Conservation (phyloP, 148 eudicot genomes). For the Heliosperma pusillum region DNA sequence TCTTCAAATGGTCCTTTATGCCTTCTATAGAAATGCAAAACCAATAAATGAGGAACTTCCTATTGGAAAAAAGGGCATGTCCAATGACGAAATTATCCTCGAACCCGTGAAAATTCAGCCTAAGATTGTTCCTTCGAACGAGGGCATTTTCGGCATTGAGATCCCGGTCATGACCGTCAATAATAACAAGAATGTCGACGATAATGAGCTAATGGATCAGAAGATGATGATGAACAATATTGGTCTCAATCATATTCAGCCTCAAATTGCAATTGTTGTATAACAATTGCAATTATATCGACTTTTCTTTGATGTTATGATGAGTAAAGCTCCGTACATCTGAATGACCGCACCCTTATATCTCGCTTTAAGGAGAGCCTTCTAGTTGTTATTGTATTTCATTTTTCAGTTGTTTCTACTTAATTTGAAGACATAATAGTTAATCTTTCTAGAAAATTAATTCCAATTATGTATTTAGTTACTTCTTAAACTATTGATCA, state of each 20-base stretch:
- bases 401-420: constrained; percentile 4
- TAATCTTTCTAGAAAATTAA: constrained; percentile 15
- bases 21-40: constrained; percentile 36
- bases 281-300: neutral
- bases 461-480: constrained; percentile 17
- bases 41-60: constrained; percentile 11
- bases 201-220: constrained; percentile 14
- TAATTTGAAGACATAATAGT: constrained; percentile 2
- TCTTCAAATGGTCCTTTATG: constrained; percentile 42
- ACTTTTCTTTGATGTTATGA: neutral
- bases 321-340: neutral
- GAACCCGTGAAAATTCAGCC: constrained; percentile 34
- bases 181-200: neutral
- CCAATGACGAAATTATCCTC: constrained; percentile 17
- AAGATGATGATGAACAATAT: constrained; percentile 11
- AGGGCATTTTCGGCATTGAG: constrained; percentile 26
- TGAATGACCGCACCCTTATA: neutral
- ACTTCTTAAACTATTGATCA: neutral
- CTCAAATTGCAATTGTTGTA: constrained; percentile 24
- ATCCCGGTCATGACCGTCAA: constrained; percentile 20
- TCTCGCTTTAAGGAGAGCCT: neutral
- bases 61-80: constrained; percentile 24
- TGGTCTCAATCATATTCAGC: constrained; percentile 16
- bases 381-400: neutral
- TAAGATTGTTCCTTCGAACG: constrained; percentile 12